phyloP scores from a whole-genome alignment of 2,329 filamentous ascomycete species.

The Fusarium citri region DNA sequence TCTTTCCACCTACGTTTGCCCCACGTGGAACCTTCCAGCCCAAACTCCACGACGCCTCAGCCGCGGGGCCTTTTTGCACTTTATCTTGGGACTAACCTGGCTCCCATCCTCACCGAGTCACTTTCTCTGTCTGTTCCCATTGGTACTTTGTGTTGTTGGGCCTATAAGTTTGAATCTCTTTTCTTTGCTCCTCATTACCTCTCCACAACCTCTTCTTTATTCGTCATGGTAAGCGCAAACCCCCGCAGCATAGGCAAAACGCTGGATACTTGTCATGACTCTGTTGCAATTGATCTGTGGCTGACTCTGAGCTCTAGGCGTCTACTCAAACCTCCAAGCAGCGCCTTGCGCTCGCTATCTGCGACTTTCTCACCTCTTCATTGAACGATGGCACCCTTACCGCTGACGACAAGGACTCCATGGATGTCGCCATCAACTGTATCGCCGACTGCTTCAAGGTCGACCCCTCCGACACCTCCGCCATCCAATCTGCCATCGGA shows the following conservation, averaged over 20 bases:
- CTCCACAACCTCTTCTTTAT: slow-evolving; percentile 11
- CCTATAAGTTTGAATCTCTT: neutral
- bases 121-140: neutral
- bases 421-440: slow-evolving; percentile 94
- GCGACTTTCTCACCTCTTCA: slow-evolving; percentile 91
- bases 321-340: slow-evolving; percentile 68
- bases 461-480: slow-evolving; percentile 80
- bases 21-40: slow-evolving; percentile 49
- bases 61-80: slow-evolving; percentile 38
- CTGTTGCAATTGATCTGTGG: neutral
- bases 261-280: slow-evolving; percentile 17
- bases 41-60: slow-evolving; percentile 41
- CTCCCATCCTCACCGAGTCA: slow-evolving; percentile 16
- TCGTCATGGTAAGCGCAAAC: slow-evolving; percentile 28
- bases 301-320: slow-evolving; percentile 26
- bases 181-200: neutral
- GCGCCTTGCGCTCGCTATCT: slow-evolving; percentile 95
- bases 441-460: slow-evolving; percentile 97
- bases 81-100: slow-evolving; percentile 17
- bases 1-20: slow-evolving; percentile 21
- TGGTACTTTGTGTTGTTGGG: slow-evolving; percentile 14
- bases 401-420: slow-evolving; percentile 88
- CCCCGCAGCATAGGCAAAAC: slow-evolving; percentile 14
- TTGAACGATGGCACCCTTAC: slow-evolving; percentile 88
- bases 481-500: slow-evolving; percentile 81